A percentile compares a stretch with the other conserved stretches of the same genome.
Conservation (phyloP, 163 green algal genomes). For the Scenedesmus sp. region DNA sequence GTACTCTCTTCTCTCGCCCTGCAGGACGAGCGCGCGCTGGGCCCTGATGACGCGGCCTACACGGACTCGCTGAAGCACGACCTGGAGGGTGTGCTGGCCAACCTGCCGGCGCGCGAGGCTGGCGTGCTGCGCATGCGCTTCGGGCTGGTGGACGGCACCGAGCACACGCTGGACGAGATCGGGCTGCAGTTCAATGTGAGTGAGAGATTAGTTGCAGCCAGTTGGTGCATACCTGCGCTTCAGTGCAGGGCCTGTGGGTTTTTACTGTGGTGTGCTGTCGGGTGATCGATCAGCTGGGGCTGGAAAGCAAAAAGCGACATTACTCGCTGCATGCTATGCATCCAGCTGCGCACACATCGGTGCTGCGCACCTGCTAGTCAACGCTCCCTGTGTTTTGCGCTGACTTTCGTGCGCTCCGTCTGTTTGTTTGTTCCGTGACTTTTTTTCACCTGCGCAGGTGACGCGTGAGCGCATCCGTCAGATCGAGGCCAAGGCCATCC, state of each 20-base stretch:
- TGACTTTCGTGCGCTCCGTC: neutral
- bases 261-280: no score
- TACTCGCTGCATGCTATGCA: no score
- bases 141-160: constrained; percentile 83
- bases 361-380: neutral
- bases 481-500: constrained; percentile 93
- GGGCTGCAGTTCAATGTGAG: constrained; percentile 78
- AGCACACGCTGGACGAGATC: constrained; percentile 92
- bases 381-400: neutral
- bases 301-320: neutral
- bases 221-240: neutral
- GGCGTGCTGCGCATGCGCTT: constrained; percentile 90
- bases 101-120: constrained; percentile 82
- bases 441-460: constrained; percentile 61
- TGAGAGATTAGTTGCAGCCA: neutral
- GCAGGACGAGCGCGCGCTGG: constrained; percentile 47
- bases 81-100: constrained; percentile 85
- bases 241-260: neutral
- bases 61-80: constrained; percentile 71
- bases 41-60: constrained; percentile 40
- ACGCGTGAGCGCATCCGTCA: constrained; percentile 95
- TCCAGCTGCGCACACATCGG: no score
- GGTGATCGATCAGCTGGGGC: no score
- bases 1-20: neutral
- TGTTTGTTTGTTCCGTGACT: neutral